A percentile compares a stretch with the other conserved stretches of the same genome.
Conservation (phyloP, 1,139 yeast species). For the Hanseniaspora sp. region DNA sequence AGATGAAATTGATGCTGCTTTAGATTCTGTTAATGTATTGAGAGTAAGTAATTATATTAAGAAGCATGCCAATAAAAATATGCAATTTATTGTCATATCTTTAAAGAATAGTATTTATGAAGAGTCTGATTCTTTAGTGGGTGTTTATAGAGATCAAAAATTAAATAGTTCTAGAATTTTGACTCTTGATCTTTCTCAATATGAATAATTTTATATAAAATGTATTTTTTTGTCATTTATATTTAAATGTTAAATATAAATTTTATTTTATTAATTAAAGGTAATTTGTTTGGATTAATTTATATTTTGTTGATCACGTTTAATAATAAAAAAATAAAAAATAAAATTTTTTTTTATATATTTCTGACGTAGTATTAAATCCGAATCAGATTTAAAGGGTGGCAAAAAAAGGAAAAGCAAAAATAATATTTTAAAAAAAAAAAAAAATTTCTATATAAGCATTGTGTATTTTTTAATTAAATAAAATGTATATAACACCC, state of each 20-base stretch:
- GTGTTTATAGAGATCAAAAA: conserved; percentile 77
- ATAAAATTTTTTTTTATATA: no score
- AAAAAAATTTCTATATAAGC: not conserved
- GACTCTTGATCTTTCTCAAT: conserved; percentile 47
- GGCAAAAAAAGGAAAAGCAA: not conserved
- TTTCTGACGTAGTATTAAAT: not conserved
- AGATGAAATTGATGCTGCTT: conserved; percentile 95
- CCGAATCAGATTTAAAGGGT: not conserved
- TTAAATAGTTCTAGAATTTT: conserved; percentile 67
- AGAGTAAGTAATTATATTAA: conserved; percentile 75
- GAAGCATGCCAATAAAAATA: conserved; percentile 61
- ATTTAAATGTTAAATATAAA: no score
- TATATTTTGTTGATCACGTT: no score
- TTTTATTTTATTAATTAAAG: not conserved
- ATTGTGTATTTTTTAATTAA: not conserved
- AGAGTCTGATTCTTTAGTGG: conserved; percentile 81
- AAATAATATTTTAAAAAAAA: no score
- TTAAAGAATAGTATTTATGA: conserved; percentile 80
- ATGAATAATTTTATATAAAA: conserved; percentile 8
- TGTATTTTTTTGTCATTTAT: no score
- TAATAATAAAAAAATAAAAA: no score
- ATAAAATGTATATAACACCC: not conserved
- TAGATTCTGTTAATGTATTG: conserved; percentile 79
- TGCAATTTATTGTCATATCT: conserved; percentile 90
- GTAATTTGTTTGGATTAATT: no score